Evolutionary conservation across 768 basidiomycete genomes (phyloP), one percentile per base, ranked within the genome.

Genomic region (Boletus reticulatus): DNA sequence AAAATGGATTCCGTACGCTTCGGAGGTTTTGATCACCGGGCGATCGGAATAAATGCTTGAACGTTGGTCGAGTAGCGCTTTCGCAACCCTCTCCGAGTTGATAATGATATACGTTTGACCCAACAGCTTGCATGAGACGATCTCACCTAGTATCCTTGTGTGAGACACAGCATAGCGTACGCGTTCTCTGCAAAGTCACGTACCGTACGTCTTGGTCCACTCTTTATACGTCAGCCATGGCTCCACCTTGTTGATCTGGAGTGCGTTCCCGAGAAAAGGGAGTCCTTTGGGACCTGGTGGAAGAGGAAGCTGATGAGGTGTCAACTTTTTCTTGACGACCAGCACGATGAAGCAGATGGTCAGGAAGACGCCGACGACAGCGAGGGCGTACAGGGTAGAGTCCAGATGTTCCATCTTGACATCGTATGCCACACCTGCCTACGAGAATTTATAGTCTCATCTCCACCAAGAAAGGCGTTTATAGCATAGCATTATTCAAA

Each of bases 151-250:
- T 24, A 20, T 19, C 11, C 17, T 8, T 19, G n/a, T 19, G 46
- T 57, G 9, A 48, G n/a, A 20, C 16, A 5, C 16, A 10, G 17
- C 38, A 39, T 19, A 9, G 34, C 4, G 5, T 37, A 36, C 31
- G 44, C n/a, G 10, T 10, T 34, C 14, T 5, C 16, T 32, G 19
- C n/a, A 45, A 22, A 8, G 38, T 43, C 38, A 58, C 69, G 6
- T 43, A 74, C 73, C 73, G 32, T 72, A 71, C 22, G 38, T 19
- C 45, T 62, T 57, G 36, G 62, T 62, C 73, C 73, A 75, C 24
- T 69, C 62, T 22, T 43, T 32, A 31, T 67, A 75, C 0, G 69
- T 67, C 46, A 72, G 19, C 73, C 72, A 74, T 12, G 71, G 70
- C 16, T 60, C 57, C 10, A 38, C 36, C 19, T 56, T 59, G 27